phyloP scores from a whole-genome alignment of 2,329 filamentous ascomycete species.

The Beauveria rudraprayagi region DNA sequence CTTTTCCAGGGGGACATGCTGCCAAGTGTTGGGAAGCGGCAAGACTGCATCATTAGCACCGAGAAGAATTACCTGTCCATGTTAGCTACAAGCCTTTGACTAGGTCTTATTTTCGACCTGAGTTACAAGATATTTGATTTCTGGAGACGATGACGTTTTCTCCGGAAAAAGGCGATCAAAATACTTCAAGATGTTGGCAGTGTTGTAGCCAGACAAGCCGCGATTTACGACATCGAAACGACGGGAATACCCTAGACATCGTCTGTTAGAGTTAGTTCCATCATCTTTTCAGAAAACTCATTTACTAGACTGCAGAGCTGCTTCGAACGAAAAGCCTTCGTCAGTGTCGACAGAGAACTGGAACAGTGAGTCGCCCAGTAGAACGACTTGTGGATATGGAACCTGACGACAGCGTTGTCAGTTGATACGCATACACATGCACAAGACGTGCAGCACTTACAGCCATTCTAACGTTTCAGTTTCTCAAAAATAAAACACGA shows the following conservation, averaged over 20 bases:
- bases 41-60: conserved; percentile 86
- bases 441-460: conserved; percentile 12
- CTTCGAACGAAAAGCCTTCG: conserved; percentile 66
- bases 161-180: conserved; percentile 64
- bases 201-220: conserved; percentile 82
- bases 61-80: conserved; percentile 61
- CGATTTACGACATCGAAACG: conserved; percentile 81
- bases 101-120: not conserved
- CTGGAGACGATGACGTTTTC: conserved; percentile 46
- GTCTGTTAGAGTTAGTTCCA: not conserved
- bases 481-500: not conserved
- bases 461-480: conserved; percentile 13
- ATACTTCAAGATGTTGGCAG: conserved; percentile 61
- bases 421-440: not conserved
- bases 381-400: conserved; percentile 64
- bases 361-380: conserved; percentile 87
- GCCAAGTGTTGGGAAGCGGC: conserved; percentile 51
- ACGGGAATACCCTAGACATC: conserved; percentile 57
- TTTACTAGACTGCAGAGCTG: conserved; percentile 59
- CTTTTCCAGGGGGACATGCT: conserved; percentile 69
- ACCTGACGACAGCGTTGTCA: conserved; percentile 24
- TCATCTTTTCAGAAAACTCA: not conserved
- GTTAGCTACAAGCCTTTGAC: conserved; percentile 14
- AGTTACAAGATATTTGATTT: conserved; percentile 58
- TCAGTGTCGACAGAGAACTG: conserved; percentile 55